Base-by-base conservation (phyloP, 2,329 filamentous ascomycete species). In the Akanthomyces muscarius region DNA sequence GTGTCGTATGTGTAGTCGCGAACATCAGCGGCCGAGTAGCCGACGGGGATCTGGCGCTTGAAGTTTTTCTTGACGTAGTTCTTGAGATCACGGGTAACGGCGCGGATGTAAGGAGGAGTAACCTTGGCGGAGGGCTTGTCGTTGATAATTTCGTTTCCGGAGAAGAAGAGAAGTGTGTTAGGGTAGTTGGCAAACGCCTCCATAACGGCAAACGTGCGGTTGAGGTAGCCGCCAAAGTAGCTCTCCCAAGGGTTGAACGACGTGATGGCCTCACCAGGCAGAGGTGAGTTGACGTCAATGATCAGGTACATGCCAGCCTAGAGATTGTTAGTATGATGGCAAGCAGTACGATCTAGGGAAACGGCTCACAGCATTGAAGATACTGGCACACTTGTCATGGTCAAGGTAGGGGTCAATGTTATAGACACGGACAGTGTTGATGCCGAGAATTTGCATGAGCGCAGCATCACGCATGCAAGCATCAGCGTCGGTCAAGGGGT, bases 11-110 rank as follows among this genome's bases (percentile, higher is more conserved):
- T 83, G 50, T 91, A 85, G 1, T 83, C 77, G 65, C 90, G 87
- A 50, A 94, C 90, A 73, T 93, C 90, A 55, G 90, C 90, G 64
- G 90, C 90, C 7, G 89, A 92, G 81, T 93, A 93, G 51, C 90
- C 90, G 63, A 92, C 88, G 25, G 90, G 89, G 67, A 93, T 89
- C 65, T 77, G 69, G 69, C 90, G 88, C 71, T 86, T 81, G 65
- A 84, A 78, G 71, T 89, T 85, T 71, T 86, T 87, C 76, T 86
- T 85, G 77, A 92, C 87, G 80, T 93, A 93, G 73, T 87, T 88
- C 81, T 91, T 92, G 74, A 93, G 81, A 75, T 93, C 90, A 71
- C 90, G 88, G 53, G 88, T 92, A 66, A 91, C 85, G 66, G 90
- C 90, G 75, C 86, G 83, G 68, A 88, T 80, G 74, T 91, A 93